A percentile compares a stretch with the other conserved stretches of the same genome.
These are phyloP conservation scores for Dictyostelium brefeldianum DNA, from an alignment of 78 protist species.

Conservation along the genomic window DNA sequence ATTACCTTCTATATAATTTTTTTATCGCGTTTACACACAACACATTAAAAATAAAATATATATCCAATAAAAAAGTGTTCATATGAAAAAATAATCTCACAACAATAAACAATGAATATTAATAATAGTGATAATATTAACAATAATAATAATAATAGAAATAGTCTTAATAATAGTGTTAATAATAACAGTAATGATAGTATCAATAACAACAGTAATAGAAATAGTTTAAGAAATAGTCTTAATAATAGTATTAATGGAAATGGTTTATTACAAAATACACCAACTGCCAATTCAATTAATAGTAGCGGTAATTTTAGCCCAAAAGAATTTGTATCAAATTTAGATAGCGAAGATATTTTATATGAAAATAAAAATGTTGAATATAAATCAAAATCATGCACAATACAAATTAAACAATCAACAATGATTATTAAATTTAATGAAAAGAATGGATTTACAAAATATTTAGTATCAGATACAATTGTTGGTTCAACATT, in stretches of 20 bases:
- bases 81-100: no score
- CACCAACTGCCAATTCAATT: conserved; percentile 16
- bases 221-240: conserved; percentile 26
- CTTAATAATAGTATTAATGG: not conserved
- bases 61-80: no score
- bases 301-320: conserved; percentile 26
- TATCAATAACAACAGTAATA: not conserved
- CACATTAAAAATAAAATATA: no score
- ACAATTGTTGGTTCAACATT: conserved; percentile 13
- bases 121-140: not conserved
- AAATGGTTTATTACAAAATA: not conserved
- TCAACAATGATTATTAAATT: conserved; percentile 12
- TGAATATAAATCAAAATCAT: conserved; percentile 8
- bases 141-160: no score
- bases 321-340: conserved; percentile 16
- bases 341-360: not conserved
- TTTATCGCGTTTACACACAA: no score
- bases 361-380: conserved; percentile 4
- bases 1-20: no score
- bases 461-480: conserved; percentile 26
- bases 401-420: not conserved
- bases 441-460: conserved; percentile 16
- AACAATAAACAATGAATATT: not conserved
- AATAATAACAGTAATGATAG: not conserved
- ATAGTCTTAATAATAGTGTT: no score